Base-by-base conservation (phyloP, 2,329 filamentous ascomycete genomes). In the Epichloe bromicola region DNA sequence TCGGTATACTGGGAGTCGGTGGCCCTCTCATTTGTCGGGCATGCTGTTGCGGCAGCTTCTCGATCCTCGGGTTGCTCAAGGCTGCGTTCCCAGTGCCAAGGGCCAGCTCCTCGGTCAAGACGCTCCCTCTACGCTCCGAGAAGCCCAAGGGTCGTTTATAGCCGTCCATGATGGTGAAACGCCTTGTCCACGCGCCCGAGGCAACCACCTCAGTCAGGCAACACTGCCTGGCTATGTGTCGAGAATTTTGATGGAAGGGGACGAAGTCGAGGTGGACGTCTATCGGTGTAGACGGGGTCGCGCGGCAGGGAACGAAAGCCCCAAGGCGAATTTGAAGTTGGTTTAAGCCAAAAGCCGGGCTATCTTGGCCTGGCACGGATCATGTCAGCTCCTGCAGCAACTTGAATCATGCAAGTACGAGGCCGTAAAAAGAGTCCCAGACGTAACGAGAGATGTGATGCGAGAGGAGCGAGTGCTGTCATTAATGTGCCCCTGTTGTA, bases 1-100 rank as follows among this genome's bases (percentile, higher is more conserved):
- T 83, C 49, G 73, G 78, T 78, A 83, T 82, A 65, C 79, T 83
- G 12, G 80, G 80, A 2, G 80, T 84, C 19, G 80, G 80, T 6
- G 80, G 80, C 0, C 80, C 80, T 63, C 79, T 68, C 42, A 70
- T 58, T 43, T 57, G 78, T 62, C 61, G 61, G 48, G 63, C 60
- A 57, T 66, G 63, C 57, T 66, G 63, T 56, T 65, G 64, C 17
- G 64, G 61, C 56, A 66, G 58, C 66, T 83, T 83, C 51, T 79
- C 76, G 56, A 76, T 65, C 53, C 70, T 67, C 17, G 52, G 46
- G 38, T 72, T 69, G 59, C 70, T 70, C 50, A 73, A 61, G 53
- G 70, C 62, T 54, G 67, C 60, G 57, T 63, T 74, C 48, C 69
- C 69, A 46, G 73, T 76, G 54, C 72, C 71, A 55, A 83, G 70